Percentiles rank a stretch among this genome's conserved stretches.
These are phyloP conservation scores for Podospora australis DNA, from an alignment of 495 filamentous ascomycete species.

Conservation along the genomic window DNA sequence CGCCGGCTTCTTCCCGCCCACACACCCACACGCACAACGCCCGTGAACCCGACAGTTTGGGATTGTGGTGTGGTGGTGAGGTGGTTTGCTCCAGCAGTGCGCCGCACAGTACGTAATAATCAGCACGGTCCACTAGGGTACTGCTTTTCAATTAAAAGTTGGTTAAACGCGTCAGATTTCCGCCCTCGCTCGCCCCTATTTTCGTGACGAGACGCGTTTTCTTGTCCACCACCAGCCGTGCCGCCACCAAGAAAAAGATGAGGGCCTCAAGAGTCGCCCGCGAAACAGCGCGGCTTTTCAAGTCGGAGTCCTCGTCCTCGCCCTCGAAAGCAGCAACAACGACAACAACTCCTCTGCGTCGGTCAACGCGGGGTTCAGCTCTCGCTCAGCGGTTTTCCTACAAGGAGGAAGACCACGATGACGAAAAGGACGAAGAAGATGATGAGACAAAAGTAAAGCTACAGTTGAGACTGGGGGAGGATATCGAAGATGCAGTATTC, in stretches of 20 bases:
- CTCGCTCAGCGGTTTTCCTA: constrained; percentile 38
- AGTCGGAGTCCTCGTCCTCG: constrained; percentile 13
- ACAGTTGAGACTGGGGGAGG: constrained; percentile 27
- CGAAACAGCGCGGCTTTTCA: constrained; percentile 46
- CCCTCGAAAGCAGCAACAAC: no score
- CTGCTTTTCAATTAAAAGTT: not conserved
- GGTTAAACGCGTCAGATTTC: not conserved
- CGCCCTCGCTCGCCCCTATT: not conserved
- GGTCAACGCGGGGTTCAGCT: constrained; percentile 37
- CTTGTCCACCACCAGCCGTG: not conserved
- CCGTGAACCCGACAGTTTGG: constrained; percentile 3
- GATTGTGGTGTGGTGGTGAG: no score
- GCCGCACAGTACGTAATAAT: not conserved
- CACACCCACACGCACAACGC: no score
- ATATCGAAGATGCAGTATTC: constrained; percentile 65
- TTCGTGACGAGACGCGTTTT: not conserved
- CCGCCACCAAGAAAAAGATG: constrained; percentile 39
- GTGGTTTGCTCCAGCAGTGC: no score
- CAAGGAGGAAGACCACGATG: constrained; percentile 19
- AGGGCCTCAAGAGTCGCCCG: constrained; percentile 54
- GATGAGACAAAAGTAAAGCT: not conserved
- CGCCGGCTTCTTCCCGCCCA: not conserved
- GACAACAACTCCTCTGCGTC: constrained; percentile 35
- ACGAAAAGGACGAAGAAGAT: not conserved
- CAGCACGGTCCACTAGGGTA: not conserved